Evolutionary conservation across 768 basidiomycete genomes (phyloP).

Genomic region (Boletus pseudopeckii): DNA sequence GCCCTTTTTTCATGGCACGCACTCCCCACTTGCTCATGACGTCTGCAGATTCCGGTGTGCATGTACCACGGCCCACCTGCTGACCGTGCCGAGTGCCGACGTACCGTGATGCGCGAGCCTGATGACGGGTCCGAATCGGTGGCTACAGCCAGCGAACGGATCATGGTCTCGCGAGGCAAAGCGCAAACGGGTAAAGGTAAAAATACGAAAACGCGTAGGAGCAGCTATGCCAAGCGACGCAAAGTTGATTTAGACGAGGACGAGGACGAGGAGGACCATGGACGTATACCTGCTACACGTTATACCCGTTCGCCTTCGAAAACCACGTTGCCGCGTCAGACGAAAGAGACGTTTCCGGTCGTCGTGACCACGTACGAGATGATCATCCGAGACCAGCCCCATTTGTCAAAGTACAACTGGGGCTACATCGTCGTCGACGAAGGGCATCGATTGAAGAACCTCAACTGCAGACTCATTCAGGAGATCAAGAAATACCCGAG

Average conservation of each 20-base stretch:
- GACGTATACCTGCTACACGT: constrained; percentile 18
- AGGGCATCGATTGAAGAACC: constrained; percentile 93
- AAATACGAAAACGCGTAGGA: constrained; percentile 8
- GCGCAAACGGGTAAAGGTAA: constrained; percentile 20
- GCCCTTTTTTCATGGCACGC: neutral
- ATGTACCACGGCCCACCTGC: constrained; percentile 87
- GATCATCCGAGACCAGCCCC: constrained; percentile 75
- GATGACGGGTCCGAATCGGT: constrained; percentile 23
- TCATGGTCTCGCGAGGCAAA: constrained; percentile 21
- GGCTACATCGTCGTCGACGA: constrained; percentile 96
- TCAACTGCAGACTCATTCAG: constrained; percentile 84
- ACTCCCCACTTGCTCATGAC: neutral
- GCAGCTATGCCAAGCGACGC: constrained; percentile 19
- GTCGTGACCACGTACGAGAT: constrained; percentile 92
- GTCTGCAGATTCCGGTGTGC: constrained; percentile 69
- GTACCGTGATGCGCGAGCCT: constrained; percentile 49
- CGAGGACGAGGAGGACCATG: constrained; percentile 5
- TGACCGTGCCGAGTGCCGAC: constrained; percentile 76
- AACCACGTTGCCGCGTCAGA: constrained; percentile 11
- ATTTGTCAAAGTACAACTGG: constrained; percentile 68
- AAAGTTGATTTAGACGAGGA: constrained; percentile 11
- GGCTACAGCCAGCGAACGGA: constrained; percentile 23
- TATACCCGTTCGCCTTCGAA: constrained; percentile 13
- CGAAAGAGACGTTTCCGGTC: constrained; percentile 60
- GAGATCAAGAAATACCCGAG: constrained; percentile 86